Evolutionary conservation across 192 early-diverging fungal species (phyloP).

Genomic region (Podila minutissima): DNA sequence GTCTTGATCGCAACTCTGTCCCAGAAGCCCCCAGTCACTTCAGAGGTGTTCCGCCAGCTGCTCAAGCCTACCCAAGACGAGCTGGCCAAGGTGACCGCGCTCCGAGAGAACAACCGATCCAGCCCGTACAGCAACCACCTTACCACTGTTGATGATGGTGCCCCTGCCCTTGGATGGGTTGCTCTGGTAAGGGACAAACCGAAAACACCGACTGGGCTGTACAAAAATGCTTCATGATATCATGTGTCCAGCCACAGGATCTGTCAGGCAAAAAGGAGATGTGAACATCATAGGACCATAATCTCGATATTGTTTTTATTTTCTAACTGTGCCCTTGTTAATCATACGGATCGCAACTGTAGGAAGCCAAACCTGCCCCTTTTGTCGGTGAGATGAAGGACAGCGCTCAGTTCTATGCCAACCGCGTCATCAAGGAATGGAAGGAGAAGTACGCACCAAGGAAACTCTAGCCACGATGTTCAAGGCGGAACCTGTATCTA

Average conservation of each 20-base stretch:
- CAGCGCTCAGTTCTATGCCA: constrained; percentile 90
- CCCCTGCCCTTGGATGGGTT: constrained; percentile 94
- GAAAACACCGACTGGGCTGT: neutral
- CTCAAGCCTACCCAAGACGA: constrained; percentile 75
- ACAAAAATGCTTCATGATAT: neutral
- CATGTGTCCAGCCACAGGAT: neutral
- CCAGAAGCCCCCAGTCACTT: constrained; percentile 78
- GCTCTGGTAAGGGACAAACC: constrained; percentile 64
- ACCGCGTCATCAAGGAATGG: constrained; percentile 89
- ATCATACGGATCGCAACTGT: neutral
- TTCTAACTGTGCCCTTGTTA: neutral
- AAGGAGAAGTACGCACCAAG: constrained; percentile 79
- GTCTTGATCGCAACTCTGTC: constrained; percentile 75
- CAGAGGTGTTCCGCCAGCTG: constrained; percentile 67
- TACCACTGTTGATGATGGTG: constrained; percentile 87
- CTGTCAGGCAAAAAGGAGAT: too few species aligned
- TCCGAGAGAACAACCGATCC: constrained; percentile 85
- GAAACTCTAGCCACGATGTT: neutral
- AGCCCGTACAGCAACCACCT: constrained; percentile 83
- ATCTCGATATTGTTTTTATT: neutral
- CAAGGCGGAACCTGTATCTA: neutral
- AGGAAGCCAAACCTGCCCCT: constrained; percentile 89
- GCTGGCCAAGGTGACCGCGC: constrained; percentile 69
- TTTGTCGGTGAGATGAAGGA: constrained; percentile 92
- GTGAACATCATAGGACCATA: neutral